Conservation (phyloP, 768 basidiomycete species). For the Suillus brevipes region DNA sequence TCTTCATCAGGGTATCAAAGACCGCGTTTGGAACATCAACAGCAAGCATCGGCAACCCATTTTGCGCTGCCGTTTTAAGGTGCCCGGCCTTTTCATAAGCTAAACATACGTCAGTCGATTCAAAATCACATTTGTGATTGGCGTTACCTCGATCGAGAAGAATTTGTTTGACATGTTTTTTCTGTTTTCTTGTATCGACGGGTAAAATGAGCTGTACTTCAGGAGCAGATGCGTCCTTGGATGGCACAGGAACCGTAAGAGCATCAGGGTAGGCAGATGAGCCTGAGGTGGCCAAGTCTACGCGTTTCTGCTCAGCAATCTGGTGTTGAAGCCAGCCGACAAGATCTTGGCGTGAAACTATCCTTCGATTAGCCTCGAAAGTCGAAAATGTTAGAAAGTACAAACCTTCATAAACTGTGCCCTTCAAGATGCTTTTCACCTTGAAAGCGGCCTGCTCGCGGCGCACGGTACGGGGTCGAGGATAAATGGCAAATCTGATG, state of each 20-base stretch:
- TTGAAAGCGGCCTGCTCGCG: slow-evolving; percentile 72
- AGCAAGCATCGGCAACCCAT: slow-evolving; percentile 66
- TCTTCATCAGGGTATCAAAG: slow-evolving; percentile 64
- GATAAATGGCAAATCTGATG: slow-evolving; percentile 53
- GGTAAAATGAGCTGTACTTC: slow-evolving; percentile 69
- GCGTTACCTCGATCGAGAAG: slow-evolving; percentile 64
- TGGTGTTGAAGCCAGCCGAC: slow-evolving; percentile 75
- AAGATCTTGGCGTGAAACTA: slow-evolving; percentile 67
- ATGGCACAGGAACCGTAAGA: slow-evolving; percentile 31
- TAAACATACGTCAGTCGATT: slow-evolving; percentile 22
- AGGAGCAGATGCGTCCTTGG: slow-evolving; percentile 38
- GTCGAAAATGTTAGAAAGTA: not conserved
- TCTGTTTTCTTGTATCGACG: slow-evolving; percentile 69
- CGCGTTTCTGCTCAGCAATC: slow-evolving; percentile 76
- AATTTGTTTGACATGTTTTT: slow-evolving; percentile 69
- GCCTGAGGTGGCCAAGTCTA: slow-evolving; percentile 66
- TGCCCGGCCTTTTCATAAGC: slow-evolving; percentile 64
- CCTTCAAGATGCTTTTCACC: slow-evolving; percentile 79
- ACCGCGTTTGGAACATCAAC: slow-evolving; percentile 62
- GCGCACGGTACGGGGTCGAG: slow-evolving; percentile 53
- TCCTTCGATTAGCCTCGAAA: slow-evolving; percentile 18
- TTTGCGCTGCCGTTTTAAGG: slow-evolving; percentile 58
- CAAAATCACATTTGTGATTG: not conserved
- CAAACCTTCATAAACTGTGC: slow-evolving; percentile 73
- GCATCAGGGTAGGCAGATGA: slow-evolving; percentile 46